Evolutionary conservation across 345 rosid genomes (phyloP).

Genomic region (Brassica rapa): DNA sequence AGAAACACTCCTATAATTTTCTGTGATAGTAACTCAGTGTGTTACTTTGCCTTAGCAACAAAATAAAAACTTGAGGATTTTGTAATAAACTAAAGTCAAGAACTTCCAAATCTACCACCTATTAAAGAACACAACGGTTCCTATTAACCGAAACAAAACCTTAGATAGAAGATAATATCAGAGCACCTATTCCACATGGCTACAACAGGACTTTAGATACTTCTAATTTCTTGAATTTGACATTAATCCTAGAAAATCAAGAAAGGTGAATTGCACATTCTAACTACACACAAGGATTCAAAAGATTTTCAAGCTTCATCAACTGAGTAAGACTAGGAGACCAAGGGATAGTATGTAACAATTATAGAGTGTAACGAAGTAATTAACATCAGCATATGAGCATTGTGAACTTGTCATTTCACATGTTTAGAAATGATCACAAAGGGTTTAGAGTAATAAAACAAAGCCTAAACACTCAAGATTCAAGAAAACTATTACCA

Average conservation of each 20-base stretch:
- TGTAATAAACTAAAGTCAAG: background rate
- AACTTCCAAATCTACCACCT: background rate
- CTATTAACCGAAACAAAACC: background rate
- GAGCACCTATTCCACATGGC: background rate
- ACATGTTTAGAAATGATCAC: background rate
- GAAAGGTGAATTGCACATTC: background rate
- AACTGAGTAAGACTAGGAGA: background rate
- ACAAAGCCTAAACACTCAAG: background rate
- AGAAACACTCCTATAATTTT: background rate
- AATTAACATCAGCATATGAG: too few species aligned
- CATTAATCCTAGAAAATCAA: background rate
- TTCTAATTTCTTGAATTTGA: background rate
- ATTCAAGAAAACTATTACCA: too few species aligned
- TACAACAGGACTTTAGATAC: background rate
- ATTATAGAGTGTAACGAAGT: too few species aligned
- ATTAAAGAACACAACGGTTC: background rate
- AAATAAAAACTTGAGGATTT: background rate
- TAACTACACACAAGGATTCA: background rate
- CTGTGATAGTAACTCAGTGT: background rate
- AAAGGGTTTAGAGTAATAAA: background rate
- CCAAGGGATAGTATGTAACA: background rate
- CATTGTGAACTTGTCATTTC: too few species aligned
- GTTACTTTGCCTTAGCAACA: background rate
- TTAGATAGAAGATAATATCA: background rate
- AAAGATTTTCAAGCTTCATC: background rate